These are phyloP conservation scores for Candida xyloterini DNA, from an alignment of 805 yeast species.

Conservation along the genomic window DNA sequence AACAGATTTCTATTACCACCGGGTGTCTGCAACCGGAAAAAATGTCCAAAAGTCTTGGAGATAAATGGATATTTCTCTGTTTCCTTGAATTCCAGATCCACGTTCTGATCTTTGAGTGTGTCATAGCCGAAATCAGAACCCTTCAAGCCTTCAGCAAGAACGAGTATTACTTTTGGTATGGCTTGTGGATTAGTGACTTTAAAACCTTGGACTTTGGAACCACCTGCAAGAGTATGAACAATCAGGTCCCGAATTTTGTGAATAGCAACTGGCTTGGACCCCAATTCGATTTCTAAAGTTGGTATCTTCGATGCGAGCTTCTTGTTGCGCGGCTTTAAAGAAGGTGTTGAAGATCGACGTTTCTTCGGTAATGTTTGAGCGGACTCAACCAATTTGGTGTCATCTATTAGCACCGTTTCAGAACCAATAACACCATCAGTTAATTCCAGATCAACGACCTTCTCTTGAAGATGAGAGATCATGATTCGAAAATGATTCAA, in stretches of 20 bases:
- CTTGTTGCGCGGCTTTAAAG: neutral
- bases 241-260: slow-evolving; percentile 42
- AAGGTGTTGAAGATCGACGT: neutral
- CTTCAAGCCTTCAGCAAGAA: slow-evolving; percentile 65
- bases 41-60: slow-evolving; percentile 36
- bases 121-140: slow-evolving; percentile 40
- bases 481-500: neutral
- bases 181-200: slow-evolving; percentile 44
- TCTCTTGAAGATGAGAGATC: neutral
- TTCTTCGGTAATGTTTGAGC: neutral
- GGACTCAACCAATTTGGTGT: neutral
- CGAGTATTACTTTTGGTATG: slow-evolving; percentile 52
- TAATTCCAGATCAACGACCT: neutral
- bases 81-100: neutral
- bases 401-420: neutral
- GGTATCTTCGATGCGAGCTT: neutral
- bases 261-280: neutral
- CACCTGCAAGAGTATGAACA: slow-evolving; percentile 40
- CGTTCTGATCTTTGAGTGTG: slow-evolving; percentile 7
- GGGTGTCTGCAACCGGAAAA: slow-evolving; percentile 57
- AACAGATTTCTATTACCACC: slow-evolving; percentile 58
- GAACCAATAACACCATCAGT: neutral
- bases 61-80: slow-evolving; percentile 33
- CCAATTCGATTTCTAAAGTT: neutral
- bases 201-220: slow-evolving; percentile 48